Conservation (phyloP, 225 moss, liverwort and hornwort species). For the Ulota crispa region DNA sequence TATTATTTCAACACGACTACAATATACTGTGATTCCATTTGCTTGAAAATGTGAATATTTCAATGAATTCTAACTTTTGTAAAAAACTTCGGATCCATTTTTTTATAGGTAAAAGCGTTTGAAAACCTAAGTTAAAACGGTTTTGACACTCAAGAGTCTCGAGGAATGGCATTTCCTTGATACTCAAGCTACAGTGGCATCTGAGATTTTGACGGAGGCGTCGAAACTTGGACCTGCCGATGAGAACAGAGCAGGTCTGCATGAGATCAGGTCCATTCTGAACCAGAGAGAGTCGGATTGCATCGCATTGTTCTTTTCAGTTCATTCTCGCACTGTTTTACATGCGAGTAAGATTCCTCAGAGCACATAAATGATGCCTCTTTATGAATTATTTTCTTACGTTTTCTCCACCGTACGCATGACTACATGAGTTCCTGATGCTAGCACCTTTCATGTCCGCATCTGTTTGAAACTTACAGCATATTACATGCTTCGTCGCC, state of each 20-base stretch:
- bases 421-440: not conserved
- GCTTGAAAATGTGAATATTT: no score
- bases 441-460: constrained; percentile 11
- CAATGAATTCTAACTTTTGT: no score
- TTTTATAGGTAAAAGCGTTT: no score
- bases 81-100: no score
- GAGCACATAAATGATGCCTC: not conserved
- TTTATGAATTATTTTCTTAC: not conserved
- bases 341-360: constrained; percentile 6
- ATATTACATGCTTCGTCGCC: not conserved
- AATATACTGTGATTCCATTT: no score
- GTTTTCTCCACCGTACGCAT: not conserved
- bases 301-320: not conserved
- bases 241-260: not conserved
- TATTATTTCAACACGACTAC: no score
- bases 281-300: not conserved
- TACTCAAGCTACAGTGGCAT: no score
- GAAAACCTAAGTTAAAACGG: no score
- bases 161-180: no score
- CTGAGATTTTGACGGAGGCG: no score
- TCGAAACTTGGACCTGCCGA: no score
- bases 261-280: not conserved
- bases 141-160: no score
- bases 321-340: not conserved
- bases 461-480: constrained; percentile 9